These are phyloP conservation scores for Gynochthodes officinalis DNA, from an alignment of 257 asterid species.

Conservation along the genomic window DNA sequence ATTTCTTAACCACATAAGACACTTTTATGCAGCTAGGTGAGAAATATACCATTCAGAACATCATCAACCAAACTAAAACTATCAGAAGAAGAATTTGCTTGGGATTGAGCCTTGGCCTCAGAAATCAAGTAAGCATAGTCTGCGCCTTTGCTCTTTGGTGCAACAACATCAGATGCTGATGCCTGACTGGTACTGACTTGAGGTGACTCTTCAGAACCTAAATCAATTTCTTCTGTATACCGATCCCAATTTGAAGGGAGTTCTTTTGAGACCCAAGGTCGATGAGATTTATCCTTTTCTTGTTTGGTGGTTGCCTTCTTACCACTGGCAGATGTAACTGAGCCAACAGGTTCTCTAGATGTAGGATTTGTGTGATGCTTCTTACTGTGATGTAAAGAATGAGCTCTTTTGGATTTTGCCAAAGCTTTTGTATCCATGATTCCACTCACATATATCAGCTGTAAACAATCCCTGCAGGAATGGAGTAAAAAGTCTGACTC, in stretches of 20 bases:
- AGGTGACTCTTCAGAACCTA: slow-evolving; percentile 36
- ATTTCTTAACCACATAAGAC: not conserved
- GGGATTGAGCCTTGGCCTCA: slow-evolving; percentile 73
- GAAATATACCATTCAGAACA: slow-evolving; percentile 46
- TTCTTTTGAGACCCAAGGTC: slow-evolving; percentile 32
- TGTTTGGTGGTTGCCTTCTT: slow-evolving; percentile 48
- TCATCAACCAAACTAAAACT: slow-evolving; percentile 32
- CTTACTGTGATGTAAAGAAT: slow-evolving; percentile 64
- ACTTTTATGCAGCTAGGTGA: slow-evolving; percentile 6
- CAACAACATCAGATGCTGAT: slow-evolving; percentile 45
- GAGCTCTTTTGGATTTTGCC: slow-evolving; percentile 97
- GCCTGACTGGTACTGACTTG: slow-evolving; percentile 34
- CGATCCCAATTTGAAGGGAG: slow-evolving; percentile 92
- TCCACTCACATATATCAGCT: slow-evolving; percentile 5
- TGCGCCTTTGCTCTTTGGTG: slow-evolving; percentile 78
- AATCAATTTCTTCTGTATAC: slow-evolving; percentile 46
- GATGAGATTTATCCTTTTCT: slow-evolving; percentile 38
- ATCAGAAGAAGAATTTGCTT: slow-evolving; percentile 34
- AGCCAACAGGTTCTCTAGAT: slow-evolving; percentile 37
- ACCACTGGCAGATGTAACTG: slow-evolving; percentile 26
- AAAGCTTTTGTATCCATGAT: slow-evolving; percentile 76
- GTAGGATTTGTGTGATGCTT: slow-evolving; percentile 55
- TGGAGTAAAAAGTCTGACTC: not conserved
- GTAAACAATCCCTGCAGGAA: not conserved
- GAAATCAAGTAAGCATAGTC: slow-evolving; percentile 66